Base-by-base conservation (phyloP, 2,329 filamentous ascomycete genomes). In the Mollisia scopiformis region DNA sequence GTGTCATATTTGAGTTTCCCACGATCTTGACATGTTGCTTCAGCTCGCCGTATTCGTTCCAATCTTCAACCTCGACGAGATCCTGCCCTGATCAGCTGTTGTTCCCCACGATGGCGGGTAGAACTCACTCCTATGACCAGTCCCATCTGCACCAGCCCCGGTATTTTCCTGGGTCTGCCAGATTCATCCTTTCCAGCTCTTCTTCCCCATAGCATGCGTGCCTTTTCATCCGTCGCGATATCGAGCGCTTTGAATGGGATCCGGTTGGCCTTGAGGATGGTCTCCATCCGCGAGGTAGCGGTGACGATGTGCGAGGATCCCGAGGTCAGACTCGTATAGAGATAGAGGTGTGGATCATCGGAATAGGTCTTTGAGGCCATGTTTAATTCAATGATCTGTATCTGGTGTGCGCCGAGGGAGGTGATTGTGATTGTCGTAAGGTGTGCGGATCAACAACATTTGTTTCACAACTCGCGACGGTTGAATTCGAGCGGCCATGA, bases 31-130 rank as follows among this genome's bases (percentile, higher is more conserved):
- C 87, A 70, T 94, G 90, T 77, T 94, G 87, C 76, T 93, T 92
- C 63, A 99, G 85, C 78, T 98, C 94, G 77, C 93, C 93, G 77
- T 96, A 97, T 76, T 99, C 95, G 80, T 99, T 99, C 95, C 94
- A 98, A 75, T 99, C 95, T 78, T 99, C 95, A 65, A 98, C 87
- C 76, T 98, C 89, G 66, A 94, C 90, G 53, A 97, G 84, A 75
- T 97, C 95, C 93, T 97, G 66, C 13, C 21, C 41, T 43, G 16
- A 57, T 72, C 53, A 72, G 65, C 46, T 50, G 43, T 31, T 50
- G 25, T 16, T 2, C 37, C 10, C n/a, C 35, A 19, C 37, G 10
- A n/a, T 30, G 27, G 54, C 30, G 25, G 13, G 49, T 57, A 57
- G 27, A 41, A 86, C 91, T 72, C 84, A 97, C 93, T 59, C 92